Evolutionary conservation across 371 early-diverging fungal species (phyloP).

Genomic region (Lichtheimia ornata): DNA sequence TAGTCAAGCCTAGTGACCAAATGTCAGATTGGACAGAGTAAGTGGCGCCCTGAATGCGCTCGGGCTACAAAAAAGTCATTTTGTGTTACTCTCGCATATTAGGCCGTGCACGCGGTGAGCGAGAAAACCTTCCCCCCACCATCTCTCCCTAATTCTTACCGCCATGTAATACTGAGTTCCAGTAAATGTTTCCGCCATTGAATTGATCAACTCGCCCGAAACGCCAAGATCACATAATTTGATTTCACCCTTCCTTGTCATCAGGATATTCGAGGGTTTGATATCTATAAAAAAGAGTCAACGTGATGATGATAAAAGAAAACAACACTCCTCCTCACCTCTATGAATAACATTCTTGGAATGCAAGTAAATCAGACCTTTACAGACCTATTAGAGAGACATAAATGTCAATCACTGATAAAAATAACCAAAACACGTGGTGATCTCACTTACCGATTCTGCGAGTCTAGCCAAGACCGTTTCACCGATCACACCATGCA

Average conservation of each 20-base stretch:
- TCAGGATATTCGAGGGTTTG: conserved; percentile 90
- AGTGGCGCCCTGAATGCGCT: conserved; percentile 90
- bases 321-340: conserved; percentile 26
- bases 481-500: conserved; percentile 72
- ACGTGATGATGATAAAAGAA: neutral
- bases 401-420: conserved; percentile 1
- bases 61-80: conserved; percentile 68
- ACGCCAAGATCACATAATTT: conserved; percentile 97
- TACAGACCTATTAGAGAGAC: conserved; percentile 52
- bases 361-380: conserved; percentile 78
- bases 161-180: conserved; percentile 97
- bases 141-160: conserved; percentile 44
- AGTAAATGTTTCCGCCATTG: conserved; percentile 91
- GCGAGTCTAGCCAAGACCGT: conserved; percentile 79
- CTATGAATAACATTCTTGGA: conserved; percentile 86
- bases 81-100: neutral
- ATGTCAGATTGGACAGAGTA: conserved; percentile 93
- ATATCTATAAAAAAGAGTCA: conserved; percentile 55
- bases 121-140: too few species aligned
- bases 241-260: conserved; percentile 82
- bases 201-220: conserved; percentile 85
- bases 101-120: too few species aligned
- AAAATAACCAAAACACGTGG: conserved; percentile 1
- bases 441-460: conserved; percentile 55
- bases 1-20: conserved; percentile 93